phyloP scores from a whole-genome alignment of 768 basidiomycete genomes.

The Saitozyma sp. region DNA sequence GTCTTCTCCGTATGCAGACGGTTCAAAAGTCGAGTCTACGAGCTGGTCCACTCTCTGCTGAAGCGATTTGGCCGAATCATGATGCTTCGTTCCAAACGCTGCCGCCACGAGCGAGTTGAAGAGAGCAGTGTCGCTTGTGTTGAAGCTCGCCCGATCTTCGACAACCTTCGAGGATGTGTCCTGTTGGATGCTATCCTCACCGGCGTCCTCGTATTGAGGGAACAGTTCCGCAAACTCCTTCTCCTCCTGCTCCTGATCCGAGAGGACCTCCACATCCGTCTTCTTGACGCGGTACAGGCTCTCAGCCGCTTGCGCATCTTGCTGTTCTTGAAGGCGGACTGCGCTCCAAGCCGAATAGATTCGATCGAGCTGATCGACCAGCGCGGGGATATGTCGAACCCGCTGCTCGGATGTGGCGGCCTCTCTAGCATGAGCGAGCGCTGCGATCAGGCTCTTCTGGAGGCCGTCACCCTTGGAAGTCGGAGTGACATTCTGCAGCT shows the following conservation, averaged over 20 bases:
- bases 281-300: constrained; percentile 74
- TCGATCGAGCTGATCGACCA: constrained; percentile 67
- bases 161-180: not conserved
- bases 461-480: too few relatives aligned
- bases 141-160: constrained; percentile 12
- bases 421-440: constrained; percentile 12
- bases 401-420: constrained; percentile 8
- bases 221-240: constrained; percentile 81
- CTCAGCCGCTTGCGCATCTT: constrained; percentile 64
- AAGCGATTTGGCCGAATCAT: constrained; percentile 6
- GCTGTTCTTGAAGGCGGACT: constrained; percentile 69
- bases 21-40: constrained; percentile 17
- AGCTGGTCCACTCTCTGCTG: constrained; percentile 1
- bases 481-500: not conserved
- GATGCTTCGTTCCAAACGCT: constrained; percentile 1
- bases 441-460: not conserved
- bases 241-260: constrained; percentile 76
- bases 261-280: constrained; percentile 59
- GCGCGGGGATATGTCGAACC: constrained; percentile 25
- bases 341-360: constrained; percentile 78
- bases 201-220: constrained; percentile 59
- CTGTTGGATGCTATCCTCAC: constrained; percentile 12
- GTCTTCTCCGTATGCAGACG: constrained; percentile 18
- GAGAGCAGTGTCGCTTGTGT: constrained; percentile 7
- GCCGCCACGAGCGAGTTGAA: constrained; percentile 33